phyloP scores from a whole-genome alignment of 169 alveolate genomes.

The Cryptosporidium canis region DNA sequence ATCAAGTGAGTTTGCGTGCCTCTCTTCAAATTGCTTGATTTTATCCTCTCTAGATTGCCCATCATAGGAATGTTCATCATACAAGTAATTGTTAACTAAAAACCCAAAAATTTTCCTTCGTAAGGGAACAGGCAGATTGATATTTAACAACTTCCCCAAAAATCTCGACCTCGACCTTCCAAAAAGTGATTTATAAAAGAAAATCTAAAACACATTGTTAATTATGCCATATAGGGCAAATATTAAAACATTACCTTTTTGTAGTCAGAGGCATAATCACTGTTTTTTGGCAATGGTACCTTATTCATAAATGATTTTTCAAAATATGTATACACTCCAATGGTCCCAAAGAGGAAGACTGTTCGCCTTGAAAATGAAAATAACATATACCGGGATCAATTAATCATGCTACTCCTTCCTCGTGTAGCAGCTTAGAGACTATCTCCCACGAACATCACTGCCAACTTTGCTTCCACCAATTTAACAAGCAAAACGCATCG shows the following conservation, averaged over 20 bases:
- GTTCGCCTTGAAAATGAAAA: not conserved
- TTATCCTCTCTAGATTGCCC: not conserved
- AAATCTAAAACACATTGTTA: slow-evolving; percentile 8
- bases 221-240: not conserved
- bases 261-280: slow-evolving; percentile 4
- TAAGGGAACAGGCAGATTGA: slow-evolving; percentile 13
- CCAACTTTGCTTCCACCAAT: not conserved
- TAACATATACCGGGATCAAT: not conserved
- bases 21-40: slow-evolving; percentile 27
- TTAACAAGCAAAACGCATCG: not conserved
- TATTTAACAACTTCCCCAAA: slow-evolving; percentile 32
- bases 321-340: slow-evolving; percentile 11
- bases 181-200: slow-evolving; percentile 18
- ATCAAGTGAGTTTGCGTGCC: slow-evolving; percentile 19
- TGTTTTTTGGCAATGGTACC: not conserved
- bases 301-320: slow-evolving; percentile 43
- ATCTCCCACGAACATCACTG: not conserved
- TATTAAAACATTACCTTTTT: slow-evolving; percentile 28
- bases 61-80: not conserved
- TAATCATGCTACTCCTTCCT: not conserved
- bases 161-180: slow-evolving; percentile 55
- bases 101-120: slow-evolving; percentile 37
- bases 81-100: slow-evolving; percentile 8
- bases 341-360: slow-evolving; percentile 8
- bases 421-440: not conserved